Percentiles rank a stretch among this genome's conserved stretches.
phyloP scores from a whole-genome alignment of 805 yeast genomes.

The Torulaspora quercuum region DNA sequence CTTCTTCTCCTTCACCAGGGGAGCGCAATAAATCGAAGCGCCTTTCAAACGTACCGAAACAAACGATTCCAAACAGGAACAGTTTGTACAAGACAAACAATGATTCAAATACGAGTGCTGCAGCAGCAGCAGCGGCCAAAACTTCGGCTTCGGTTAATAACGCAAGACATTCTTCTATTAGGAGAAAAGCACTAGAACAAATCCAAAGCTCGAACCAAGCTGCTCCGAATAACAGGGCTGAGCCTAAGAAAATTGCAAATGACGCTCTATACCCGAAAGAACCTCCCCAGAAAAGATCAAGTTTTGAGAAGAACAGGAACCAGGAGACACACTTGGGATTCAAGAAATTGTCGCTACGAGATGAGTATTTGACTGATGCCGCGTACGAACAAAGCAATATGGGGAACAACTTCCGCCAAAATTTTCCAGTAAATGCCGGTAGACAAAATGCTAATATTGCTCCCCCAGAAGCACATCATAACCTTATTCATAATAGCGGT shows the following conservation, averaged over 20 bases:
- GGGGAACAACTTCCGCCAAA: slow-evolving; percentile 9
- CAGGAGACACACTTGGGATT: slow-evolving; percentile 37
- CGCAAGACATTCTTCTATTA: slow-evolving; percentile 2
- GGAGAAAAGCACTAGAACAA: slow-evolving; percentile 3
- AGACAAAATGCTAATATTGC: slow-evolving; percentile 13
- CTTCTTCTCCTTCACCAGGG: slow-evolving; percentile 18
- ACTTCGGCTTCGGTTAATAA: slow-evolving; percentile 5
- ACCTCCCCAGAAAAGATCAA: slow-evolving; percentile 46
- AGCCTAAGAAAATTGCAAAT: slow-evolving; percentile 11
- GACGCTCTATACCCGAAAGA: slow-evolving; percentile 38
- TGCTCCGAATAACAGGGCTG: slow-evolving; percentile 11
- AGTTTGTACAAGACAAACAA: slow-evolving; percentile 2
- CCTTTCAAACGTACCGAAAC: slow-evolving; percentile 12
- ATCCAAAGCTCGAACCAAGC: slow-evolving; percentile 12
- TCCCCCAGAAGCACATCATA: slow-evolving; percentile 5
- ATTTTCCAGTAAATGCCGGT: slow-evolving; percentile 6
- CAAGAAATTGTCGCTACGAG: slow-evolving; percentile 39
- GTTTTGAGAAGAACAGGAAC: slow-evolving; percentile 50
- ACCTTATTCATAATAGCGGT: slow-evolving; percentile 22
- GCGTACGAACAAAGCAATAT: slow-evolving; percentile 12
- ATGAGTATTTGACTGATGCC: slow-evolving; percentile 20
- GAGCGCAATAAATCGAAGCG: slow-evolving; percentile 15
- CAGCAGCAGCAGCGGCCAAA: slow-evolving; percentile 11
- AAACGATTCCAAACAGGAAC: slow-evolving; percentile 2
- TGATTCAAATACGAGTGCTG: slow-evolving; percentile 2